Base-by-base conservation (phyloP, 73 alveolate species). In the Symbiodinium pilosum region DNA sequence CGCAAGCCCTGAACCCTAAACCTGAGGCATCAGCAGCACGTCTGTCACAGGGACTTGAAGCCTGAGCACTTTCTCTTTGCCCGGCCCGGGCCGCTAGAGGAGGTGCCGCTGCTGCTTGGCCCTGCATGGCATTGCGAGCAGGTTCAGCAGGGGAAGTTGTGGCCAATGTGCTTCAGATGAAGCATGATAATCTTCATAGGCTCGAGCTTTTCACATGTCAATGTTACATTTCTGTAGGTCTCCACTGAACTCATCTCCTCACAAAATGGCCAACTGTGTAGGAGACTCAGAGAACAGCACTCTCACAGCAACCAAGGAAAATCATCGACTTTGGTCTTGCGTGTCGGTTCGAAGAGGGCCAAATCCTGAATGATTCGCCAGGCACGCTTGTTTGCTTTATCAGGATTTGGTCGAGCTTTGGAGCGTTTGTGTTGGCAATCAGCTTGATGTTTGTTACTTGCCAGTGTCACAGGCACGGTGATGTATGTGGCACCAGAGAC, bases 401-500 rank as follows among this genome's bases (percentile, higher is more conserved):
- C n/a, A n/a, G n/a, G n/a, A n/a, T n/a, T n/a, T n/a, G n/a, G n/a
- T n/a, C n/a, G n/a, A n/a, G n/a, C n/a, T n/a, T n/a, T n/a, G n/a
- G n/a, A n/a, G n/a, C n/a, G n/a, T n/a, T n/a, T n/a, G n/a, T n/a
- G n/a, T n/a, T n/a, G n/a, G n/a, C n/a, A n/a, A n/a, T n/a, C n/a
- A n/a, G n/a, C n/a, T n/a, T n/a, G n/a, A n/a, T n/a, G n/a, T n/a
- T n/a, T n/a, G n/a, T n/a, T n/a, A n/a, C n/a, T n/a, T n/a, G 12
- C 73, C 34, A 9, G 12, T 54, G 73, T 11, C 12, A 38, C 81
- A 64, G 81, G 81, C 12, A 91, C 97, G 1, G 88, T 91, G 89
- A 91, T 91, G 97, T 91, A 91, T 24, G 97, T 91, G 81, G 97
- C 97, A 16, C 97, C 97, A 18, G 97, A 21, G 8, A 12, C 95